Evolutionary conservation across 495 filamentous ascomycete species (phyloP), one percentile per base, ranked within the genome.

Genomic region (Daldinia concentrica): DNA sequence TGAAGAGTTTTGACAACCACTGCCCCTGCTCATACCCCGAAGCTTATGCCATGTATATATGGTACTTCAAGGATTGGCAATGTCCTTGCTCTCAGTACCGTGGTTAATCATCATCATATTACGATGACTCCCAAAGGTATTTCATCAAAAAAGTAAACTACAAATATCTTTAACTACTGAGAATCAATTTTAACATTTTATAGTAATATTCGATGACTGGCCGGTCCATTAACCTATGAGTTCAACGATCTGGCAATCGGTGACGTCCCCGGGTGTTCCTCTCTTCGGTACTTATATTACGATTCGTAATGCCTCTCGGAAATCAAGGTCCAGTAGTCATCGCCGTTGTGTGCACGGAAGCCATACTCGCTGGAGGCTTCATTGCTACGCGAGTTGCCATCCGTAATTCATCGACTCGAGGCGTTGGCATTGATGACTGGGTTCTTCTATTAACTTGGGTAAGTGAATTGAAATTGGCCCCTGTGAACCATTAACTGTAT

Each of bases 361-460:
- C 51, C 5, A 57, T 51, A 4, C 54, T 75, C 12, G 37, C 73
- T 11, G 61, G 59, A 4, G 29, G 48, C 4, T 66, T 72, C 59
- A 55, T 75, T 32, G 41, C 30, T 7, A 14, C 69, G 56, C 45
- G 73, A 27, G 51, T 69, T 43, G 69, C 61, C 34, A 72, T 69
- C 11, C 67, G 73, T 48, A 60, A 58, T 4, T 24, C 30, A 11
- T 62, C 69, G 1, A 72, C 61, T 6, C 37, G 51, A 36, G 58
- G 58, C 8, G 43, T 64, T 30, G 73, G 73, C 17, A 58, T 17
- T 39, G 73, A 75, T 29, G 73, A 75, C 39, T 69, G 68, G 43
- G 26, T 75, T 41, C 66, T 72, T 30, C 36, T 68, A 6, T 14
- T 55, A 45, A 71, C 62, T 48, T 72, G 69, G 69, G 73, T 73